Conservation (phyloP, 2,329 filamentous ascomycete species). For the Pseudogymnoascus sp. region DNA sequence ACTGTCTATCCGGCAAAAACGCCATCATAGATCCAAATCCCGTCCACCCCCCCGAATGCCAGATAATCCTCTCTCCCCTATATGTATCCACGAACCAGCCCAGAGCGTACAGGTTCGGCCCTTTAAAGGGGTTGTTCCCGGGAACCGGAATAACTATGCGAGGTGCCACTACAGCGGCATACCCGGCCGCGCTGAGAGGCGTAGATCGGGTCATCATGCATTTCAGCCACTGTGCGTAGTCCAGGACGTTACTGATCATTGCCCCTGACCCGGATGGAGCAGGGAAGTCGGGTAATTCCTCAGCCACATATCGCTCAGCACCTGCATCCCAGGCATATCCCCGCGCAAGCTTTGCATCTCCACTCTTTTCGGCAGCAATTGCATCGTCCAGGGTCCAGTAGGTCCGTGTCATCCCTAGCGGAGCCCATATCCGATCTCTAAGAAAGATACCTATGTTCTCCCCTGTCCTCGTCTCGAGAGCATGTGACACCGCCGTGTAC, state of each 20-base stretch:
- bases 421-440: slow-evolving; percentile 34
- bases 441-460: slow-evolving; percentile 34
- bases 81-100: slow-evolving; percentile 35
- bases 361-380: background rate
- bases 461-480: slow-evolving; percentile 37
- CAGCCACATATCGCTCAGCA: slow-evolving; percentile 18
- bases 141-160: slow-evolving; percentile 23
- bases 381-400: slow-evolving; percentile 17
- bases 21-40: slow-evolving; percentile 37
- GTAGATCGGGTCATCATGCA: slow-evolving; percentile 35
- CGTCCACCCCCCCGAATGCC: slow-evolving; percentile 37
- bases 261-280: slow-evolving; percentile 36
- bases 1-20: slow-evolving; percentile 37
- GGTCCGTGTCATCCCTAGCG: slow-evolving; percentile 40
- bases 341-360: slow-evolving; percentile 29
- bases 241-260: slow-evolving; percentile 39
- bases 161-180: slow-evolving; percentile 28
- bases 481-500: slow-evolving; percentile 37
- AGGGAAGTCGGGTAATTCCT: slow-evolving; percentile 23
- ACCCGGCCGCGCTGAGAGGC: slow-evolving; percentile 29
- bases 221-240: slow-evolving; percentile 44
- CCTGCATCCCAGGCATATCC: slow-evolving; percentile 35
- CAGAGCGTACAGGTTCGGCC: slow-evolving; percentile 32
- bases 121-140: slow-evolving; percentile 24
- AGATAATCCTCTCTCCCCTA: slow-evolving; percentile 34